These are phyloP conservation scores for Sarocladiaceae sp. DNA, from an alignment of 2,329 filamentous ascomycete genomes.

Conservation along the genomic window DNA sequence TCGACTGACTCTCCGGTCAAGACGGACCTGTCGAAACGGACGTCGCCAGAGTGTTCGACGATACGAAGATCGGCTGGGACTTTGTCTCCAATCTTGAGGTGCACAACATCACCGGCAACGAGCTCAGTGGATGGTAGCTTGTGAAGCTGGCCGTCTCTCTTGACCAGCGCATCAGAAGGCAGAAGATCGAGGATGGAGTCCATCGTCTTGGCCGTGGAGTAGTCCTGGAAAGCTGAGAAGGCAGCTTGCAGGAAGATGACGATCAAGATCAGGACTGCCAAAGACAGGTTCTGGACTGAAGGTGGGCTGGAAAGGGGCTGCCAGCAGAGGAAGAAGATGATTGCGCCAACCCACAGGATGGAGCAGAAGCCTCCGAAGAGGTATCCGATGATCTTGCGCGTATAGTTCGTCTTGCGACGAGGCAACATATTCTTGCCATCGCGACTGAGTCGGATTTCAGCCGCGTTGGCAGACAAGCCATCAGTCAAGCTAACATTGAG, in stretches of 20 bases:
- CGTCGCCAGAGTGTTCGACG: conserved; percentile 34
- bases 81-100: conserved; percentile 41
- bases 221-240: conserved; percentile 44
- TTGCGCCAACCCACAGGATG: conserved; percentile 40
- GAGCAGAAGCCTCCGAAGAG: conserved; percentile 45
- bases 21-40: conserved; percentile 37
- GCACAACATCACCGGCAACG: conserved; percentile 42
- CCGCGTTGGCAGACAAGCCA: conserved; percentile 31
- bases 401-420: conserved; percentile 36
- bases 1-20: conserved; percentile 39
- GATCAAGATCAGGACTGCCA: conserved; percentile 41
- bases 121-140: conserved; percentile 37
- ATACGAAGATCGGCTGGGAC: conserved; percentile 45
- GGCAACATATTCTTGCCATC: conserved; percentile 39
- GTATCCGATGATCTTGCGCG: conserved; percentile 35
- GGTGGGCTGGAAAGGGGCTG: conserved; percentile 40
- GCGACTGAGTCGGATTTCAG: conserved; percentile 28
- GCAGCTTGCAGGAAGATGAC: conserved; percentile 42
- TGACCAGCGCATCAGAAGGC: conserved; percentile 36
- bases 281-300: conserved; percentile 36
- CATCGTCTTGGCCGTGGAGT: conserved; percentile 42
- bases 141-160: conserved; percentile 35
- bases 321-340: conserved; percentile 47
- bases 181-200: conserved; percentile 42
- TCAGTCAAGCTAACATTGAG: conserved; percentile 29